phyloP scores from a whole-genome alignment of 164 flowering plant species.

The Berberis vulgaris region DNA sequence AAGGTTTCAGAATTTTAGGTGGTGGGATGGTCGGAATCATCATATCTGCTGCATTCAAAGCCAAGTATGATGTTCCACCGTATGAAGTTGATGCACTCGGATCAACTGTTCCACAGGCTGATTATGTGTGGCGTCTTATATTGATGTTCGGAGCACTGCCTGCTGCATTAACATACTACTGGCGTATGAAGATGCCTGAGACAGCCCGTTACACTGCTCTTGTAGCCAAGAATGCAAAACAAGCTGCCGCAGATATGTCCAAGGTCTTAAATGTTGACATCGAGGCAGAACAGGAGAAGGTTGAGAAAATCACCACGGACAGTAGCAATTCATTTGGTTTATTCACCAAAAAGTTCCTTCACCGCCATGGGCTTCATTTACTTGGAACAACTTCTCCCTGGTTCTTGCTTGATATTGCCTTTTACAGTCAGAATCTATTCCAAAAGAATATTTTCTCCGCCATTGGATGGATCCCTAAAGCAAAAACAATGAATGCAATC shows the following conservation, averaged over 20 bases:
- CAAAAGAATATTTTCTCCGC: slow-evolving; percentile 5
- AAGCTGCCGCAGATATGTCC: slow-evolving; percentile 5
- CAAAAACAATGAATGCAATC: slow-evolving; percentile 5
- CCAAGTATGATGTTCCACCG: not conserved
- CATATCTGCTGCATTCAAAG: slow-evolving; percentile 1
- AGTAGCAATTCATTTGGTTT: slow-evolving; percentile 2
- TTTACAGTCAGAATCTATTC: slow-evolving; percentile 8
- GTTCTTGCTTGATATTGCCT: slow-evolving; percentile 6
- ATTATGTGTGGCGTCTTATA: slow-evolving; percentile 2
- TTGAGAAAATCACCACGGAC: not conserved
- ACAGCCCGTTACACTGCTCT: slow-evolving; percentile 8
- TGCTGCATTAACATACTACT: slow-evolving; percentile 8
- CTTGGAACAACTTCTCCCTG: slow-evolving; percentile 7
- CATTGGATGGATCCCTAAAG: slow-evolving; percentile 1
- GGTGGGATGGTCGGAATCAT: slow-evolving; percentile 8
- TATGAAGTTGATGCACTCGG: not conserved
- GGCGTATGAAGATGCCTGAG: slow-evolving; percentile 10
- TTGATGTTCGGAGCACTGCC: slow-evolving; percentile 6
- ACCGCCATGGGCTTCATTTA: slow-evolving; percentile 6
- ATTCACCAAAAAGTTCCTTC: slow-evolving; percentile 5
- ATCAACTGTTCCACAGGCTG: slow-evolving; percentile 7
- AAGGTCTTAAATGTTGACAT: slow-evolving; percentile 7
- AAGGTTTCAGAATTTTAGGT: slow-evolving; percentile 12
- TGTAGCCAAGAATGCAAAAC: slow-evolving; percentile 4
- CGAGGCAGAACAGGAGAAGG: slow-evolving; percentile 4